These are phyloP conservation scores for Verbena officinalis DNA, from an alignment of 257 asterid genomes.

Conservation along the genomic window DNA sequence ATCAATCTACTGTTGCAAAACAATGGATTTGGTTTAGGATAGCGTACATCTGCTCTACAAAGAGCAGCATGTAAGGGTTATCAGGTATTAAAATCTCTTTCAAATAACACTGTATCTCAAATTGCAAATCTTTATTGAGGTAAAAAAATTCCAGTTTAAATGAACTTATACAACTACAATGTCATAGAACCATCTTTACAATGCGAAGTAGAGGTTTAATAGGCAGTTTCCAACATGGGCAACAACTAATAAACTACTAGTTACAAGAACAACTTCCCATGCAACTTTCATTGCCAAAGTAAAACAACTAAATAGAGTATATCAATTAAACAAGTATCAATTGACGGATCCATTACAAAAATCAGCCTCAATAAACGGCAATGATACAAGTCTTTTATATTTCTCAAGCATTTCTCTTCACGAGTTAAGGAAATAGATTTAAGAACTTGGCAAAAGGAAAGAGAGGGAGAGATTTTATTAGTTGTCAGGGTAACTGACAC, in stretches of 20 bases:
- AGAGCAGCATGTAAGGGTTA: background rate
- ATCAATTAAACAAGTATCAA: background rate
- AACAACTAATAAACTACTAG: background rate
- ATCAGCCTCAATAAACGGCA: background rate
- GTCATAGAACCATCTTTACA: too few relatives aligned
- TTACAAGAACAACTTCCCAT: background rate
- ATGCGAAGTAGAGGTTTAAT: too few relatives aligned
- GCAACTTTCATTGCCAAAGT: background rate
- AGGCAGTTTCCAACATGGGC: background rate
- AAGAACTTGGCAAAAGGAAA: too few relatives aligned
- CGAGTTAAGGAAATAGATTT: background rate
- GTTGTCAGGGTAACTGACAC: background rate
- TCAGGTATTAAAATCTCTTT: background rate
- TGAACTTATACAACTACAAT: too few relatives aligned
- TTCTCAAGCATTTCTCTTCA: background rate
- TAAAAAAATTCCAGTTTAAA: too few relatives aligned
- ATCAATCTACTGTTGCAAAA: constrained; percentile 6
- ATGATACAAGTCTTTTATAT: background rate
- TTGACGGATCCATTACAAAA: constrained; percentile 2
- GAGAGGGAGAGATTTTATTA: constrained; percentile 7
- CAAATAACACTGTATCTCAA: background rate
- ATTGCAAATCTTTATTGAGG: background rate
- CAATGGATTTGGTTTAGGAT: background rate
- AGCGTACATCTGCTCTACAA: background rate
- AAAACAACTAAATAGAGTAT: background rate